Evolutionary conservation across 2,329 filamentous ascomycete genomes (phyloP).

Genomic region (Penicillium hordei): DNA sequence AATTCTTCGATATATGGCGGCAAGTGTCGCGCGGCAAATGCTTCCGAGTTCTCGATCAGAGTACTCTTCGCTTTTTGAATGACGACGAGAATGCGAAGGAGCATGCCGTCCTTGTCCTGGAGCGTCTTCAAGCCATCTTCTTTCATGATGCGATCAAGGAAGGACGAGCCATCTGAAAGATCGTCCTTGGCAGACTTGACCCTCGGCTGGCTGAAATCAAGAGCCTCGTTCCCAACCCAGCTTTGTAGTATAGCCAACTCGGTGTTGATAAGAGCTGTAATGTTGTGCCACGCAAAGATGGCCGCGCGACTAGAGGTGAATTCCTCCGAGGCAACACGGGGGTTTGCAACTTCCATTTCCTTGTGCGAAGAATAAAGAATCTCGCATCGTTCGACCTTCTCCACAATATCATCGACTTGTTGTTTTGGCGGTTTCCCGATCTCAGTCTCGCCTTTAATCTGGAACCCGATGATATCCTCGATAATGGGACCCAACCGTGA

Average conservation of each 20-base stretch:
- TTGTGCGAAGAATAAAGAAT: constrained; percentile 78
- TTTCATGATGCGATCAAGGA: constrained; percentile 91
- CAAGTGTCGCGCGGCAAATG: constrained; percentile 84
- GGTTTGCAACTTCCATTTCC: constrained; percentile 72
- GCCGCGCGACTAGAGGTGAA: constrained; percentile 84
- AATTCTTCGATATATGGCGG: constrained; percentile 97
- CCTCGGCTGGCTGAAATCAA: constrained; percentile 81
- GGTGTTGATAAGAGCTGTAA: constrained; percentile 91
- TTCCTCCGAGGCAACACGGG: constrained; percentile 70
- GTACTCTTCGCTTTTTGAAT: constrained; percentile 93
- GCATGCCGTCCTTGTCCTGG: constrained; percentile 78
- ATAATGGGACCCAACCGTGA: constrained; percentile 70
- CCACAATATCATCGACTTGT: constrained; percentile 86
- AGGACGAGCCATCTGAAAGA: constrained; percentile 84
- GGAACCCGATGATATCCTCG: constrained; percentile 87
- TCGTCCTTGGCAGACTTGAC: constrained; percentile 67
- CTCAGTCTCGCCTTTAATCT: constrained; percentile 90
- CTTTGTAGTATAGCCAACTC: constrained; percentile 87
- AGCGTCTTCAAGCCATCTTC: constrained; percentile 92
- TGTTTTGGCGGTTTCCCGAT: constrained; percentile 83
- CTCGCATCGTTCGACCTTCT: constrained; percentile 87
- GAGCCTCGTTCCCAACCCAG: constrained; percentile 94
- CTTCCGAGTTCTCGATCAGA: constrained; percentile 78
- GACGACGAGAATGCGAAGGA: constrained; percentile 77
- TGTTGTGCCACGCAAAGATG: constrained; percentile 95